Evolutionary conservation across 345 rosid species (phyloP).

Genomic region (Citrus hindsii): DNA sequence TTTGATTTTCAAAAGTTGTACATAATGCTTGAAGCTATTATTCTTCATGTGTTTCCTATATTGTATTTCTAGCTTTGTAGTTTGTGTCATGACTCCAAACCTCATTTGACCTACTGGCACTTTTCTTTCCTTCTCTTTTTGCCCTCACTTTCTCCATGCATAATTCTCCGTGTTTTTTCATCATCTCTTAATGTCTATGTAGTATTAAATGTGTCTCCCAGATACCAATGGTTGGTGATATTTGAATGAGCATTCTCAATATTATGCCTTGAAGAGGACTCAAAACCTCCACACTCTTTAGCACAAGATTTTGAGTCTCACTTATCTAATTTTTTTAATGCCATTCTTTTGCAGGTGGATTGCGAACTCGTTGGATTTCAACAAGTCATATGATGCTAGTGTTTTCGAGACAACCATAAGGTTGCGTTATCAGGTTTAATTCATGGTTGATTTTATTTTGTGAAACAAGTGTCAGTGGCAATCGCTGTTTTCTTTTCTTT

Average conservation of each 20-base stretch:
- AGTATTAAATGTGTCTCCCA: not conserved
- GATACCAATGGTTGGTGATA: not conserved
- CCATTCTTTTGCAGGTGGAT: constrained; percentile 67
- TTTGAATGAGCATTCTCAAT: not conserved
- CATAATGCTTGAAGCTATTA: too few relatives aligned
- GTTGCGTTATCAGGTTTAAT: constrained; percentile 79
- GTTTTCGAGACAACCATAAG: constrained; percentile 99
- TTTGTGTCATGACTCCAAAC: not conserved
- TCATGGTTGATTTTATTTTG: constrained; percentile 30
- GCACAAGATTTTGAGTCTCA: not conserved
- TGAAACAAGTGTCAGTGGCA: constrained; percentile 8
- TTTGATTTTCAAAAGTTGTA: not conserved
- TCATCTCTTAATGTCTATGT: not conserved
- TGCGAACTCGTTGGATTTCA: constrained; percentile 83
- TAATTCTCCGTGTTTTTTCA: not conserved
- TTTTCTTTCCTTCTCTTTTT: not conserved
- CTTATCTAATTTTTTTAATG: not conserved
- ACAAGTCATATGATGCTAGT: constrained; percentile 92
- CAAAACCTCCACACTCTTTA: not conserved
- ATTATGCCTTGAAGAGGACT: not conserved
- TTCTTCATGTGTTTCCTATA: not conserved
- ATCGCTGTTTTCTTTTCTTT: not conserved
- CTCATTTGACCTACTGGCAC: not conserved
- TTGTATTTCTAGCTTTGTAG: not conserved
- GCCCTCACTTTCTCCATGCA: not conserved